A percentile compares a stretch with the other conserved stretches of the same genome.
Conservation (phyloP, 192 early-diverging fungal species). For the Coemansia guatemalensis region DNA sequence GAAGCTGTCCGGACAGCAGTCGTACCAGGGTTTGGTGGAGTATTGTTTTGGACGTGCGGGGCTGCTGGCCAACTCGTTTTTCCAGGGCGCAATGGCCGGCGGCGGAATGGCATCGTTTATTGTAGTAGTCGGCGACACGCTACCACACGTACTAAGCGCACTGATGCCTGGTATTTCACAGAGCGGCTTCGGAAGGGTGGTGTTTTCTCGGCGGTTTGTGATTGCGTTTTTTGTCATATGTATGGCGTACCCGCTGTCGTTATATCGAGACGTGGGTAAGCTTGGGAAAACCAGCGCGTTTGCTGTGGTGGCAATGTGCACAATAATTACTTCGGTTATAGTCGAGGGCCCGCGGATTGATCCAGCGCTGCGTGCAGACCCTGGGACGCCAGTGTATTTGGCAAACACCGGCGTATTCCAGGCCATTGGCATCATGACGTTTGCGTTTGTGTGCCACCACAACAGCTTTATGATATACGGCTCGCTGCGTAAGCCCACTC, state of each 20-base stretch:
- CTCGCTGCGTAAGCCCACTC: constrained; percentile 77
- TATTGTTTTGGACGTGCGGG: constrained; percentile 82
- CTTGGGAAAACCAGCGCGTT: constrained; percentile 87
- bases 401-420: constrained; percentile 68
- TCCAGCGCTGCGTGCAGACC: constrained; percentile 45
- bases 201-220: constrained; percentile 71
- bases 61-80: constrained; percentile 75
- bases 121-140: constrained; percentile 77
- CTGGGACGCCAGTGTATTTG: constrained; percentile 28
- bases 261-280: constrained; percentile 85
- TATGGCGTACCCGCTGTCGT: constrained; percentile 81
- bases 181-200: constrained; percentile 58
- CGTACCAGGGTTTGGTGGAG: constrained; percentile 83
- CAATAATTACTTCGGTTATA: constrained; percentile 71
- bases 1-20: constrained; percentile 73
- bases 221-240: constrained; percentile 74
- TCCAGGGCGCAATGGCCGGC: constrained; percentile 93
- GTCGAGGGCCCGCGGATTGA: constrained; percentile 68
- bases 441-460: constrained; percentile 97
- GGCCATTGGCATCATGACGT: constrained; percentile 87
- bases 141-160: constrained; percentile 79
- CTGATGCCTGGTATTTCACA: constrained; percentile 60
- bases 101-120: constrained; percentile 67
- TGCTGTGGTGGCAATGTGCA: constrained; percentile 77
- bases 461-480: constrained; percentile 92